Conservation (phyloP, 2,329 filamentous ascomycete genomes). For the Ophioceras dolichostomum region DNA sequence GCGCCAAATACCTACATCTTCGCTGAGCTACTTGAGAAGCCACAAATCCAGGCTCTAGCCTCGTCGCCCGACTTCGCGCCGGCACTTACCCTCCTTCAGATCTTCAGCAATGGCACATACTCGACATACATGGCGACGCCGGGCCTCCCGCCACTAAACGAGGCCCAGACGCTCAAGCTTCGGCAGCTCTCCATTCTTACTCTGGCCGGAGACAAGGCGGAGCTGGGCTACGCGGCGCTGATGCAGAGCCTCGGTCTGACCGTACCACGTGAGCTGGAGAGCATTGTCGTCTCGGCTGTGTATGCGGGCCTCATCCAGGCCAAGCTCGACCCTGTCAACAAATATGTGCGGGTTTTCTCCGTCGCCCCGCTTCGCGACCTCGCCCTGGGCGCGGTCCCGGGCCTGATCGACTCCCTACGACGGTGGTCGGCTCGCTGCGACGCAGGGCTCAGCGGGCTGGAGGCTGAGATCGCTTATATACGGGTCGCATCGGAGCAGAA, state of each 20-base stretch:
- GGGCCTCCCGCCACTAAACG: conserved; percentile 57
- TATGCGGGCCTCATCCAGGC: conserved; percentile 75
- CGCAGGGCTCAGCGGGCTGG: conserved; percentile 59
- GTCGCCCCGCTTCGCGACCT: conserved; percentile 82
- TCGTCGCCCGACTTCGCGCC: conserved; percentile 42
- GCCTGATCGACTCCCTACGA: conserved; percentile 55
- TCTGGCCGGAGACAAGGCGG: conserved; percentile 53
- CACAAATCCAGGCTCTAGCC: conserved; percentile 64
- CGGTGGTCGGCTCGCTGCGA: conserved; percentile 73
- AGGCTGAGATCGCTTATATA: conserved; percentile 59
- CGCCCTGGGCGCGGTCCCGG: conserved; percentile 56
- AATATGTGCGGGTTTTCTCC: conserved; percentile 64
- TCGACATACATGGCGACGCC: conserved; percentile 45
- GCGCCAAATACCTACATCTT: conserved; percentile 85
- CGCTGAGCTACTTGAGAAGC: conserved; percentile 75
- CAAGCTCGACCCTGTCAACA: conserved; percentile 68
- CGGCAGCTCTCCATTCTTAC: conserved; percentile 82
- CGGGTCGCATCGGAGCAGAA: conserved; percentile 42
- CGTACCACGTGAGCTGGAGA: conserved; percentile 62
- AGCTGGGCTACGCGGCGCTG: conserved; percentile 64
- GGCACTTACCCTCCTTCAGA: conserved; percentile 62
- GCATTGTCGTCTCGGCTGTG: conserved; percentile 74
- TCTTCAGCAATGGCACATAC: conserved; percentile 91
- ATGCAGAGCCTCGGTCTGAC: conserved; percentile 54
- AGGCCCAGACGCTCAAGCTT: conserved; percentile 69